Evolutionary conservation across 2,329 filamentous ascomycete species (phyloP).

Genomic region (Aspergillus sp.): DNA sequence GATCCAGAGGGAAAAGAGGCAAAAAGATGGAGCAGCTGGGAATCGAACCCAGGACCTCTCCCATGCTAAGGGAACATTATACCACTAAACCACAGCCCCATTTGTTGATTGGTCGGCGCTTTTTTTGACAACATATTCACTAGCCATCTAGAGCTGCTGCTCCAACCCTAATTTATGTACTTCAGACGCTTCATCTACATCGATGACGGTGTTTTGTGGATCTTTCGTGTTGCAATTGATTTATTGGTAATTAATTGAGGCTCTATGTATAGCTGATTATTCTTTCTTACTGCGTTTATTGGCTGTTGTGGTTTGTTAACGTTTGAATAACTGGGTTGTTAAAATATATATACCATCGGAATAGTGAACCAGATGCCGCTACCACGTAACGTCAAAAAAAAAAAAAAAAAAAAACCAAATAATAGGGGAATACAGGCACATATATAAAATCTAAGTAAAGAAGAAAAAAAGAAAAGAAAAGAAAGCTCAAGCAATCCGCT

Average conservation of each 20-base stretch:
- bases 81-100: constrained; percentile 10
- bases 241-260: neutral
- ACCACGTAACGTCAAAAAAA: too few relatives aligned
- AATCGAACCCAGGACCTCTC: constrained; percentile 10
- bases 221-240: neutral
- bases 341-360: too few relatives aligned
- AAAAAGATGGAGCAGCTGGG: constrained; percentile 6
- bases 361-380: too few relatives aligned
- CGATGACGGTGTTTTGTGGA: neutral
- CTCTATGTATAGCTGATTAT: neutral
- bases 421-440: too few relatives aligned
- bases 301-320: neutral
- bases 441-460: too few relatives aligned
- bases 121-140: neutral
- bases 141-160: too few relatives aligned
- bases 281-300: neutral
- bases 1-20: neutral
- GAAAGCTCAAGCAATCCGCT: too few relatives aligned
- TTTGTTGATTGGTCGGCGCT: neutral
- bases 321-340: too few relatives aligned
- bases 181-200: neutral
- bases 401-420: too few relatives aligned
- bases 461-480: too few relatives aligned
- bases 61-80: constrained; percentile 11
- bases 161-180: neutral